Evolutionary conservation across 1,284 basidiomycete genomes (phyloP), one percentile per base, ranked within the genome.

Genomic region (Ganoderma multipileum): DNA sequence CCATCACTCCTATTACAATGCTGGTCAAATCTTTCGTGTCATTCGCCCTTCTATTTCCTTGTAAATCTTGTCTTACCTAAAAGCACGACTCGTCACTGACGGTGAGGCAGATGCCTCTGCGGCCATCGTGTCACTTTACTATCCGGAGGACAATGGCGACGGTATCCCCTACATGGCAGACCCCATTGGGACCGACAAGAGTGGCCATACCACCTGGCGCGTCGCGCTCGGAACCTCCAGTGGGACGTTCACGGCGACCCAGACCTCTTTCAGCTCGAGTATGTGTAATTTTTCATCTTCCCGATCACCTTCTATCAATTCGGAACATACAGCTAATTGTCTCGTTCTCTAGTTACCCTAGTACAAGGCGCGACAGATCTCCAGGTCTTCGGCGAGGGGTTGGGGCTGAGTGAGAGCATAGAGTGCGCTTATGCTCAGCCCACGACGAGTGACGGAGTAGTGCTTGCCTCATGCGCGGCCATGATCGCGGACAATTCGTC

Each of bases 121-220:
- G 2, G 50, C 50, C 61, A 26, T 52, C 9, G 4, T 52, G 3
- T 63, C 61, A 4, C 61, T 63, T 8, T 63, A 52, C 33, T 4
- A 54, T 23, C 61, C 33, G 36, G 39, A 41, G 42, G 18, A 1
- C 16, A 44, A 18, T 5, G n/a, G 54, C 33, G 8, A 11, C 20
- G 44, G 26, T n/a, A 12, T 36, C 6, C 44, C 42, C n/a, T 9
- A n/a, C 30, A 44, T 18, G 12, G 44, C 42, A 36, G 61, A 52
- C 50, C 50, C 50, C 18, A 28, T 52, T 8, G 61, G 47, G 47
- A 52, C 47, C 18, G 61, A 63, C 61, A 20, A 36, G 2, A 63
- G 61, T 44, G 61, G 61, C 18, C 75, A 76, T 47, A 84, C 84
- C 14, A 83, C 84, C 28, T 85, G 80, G 76, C 75, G 72, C 52